These are phyloP conservation scores for Letharia lupina DNA, from an alignment of 495 filamentous ascomycete genomes.

Conservation along the genomic window DNA sequence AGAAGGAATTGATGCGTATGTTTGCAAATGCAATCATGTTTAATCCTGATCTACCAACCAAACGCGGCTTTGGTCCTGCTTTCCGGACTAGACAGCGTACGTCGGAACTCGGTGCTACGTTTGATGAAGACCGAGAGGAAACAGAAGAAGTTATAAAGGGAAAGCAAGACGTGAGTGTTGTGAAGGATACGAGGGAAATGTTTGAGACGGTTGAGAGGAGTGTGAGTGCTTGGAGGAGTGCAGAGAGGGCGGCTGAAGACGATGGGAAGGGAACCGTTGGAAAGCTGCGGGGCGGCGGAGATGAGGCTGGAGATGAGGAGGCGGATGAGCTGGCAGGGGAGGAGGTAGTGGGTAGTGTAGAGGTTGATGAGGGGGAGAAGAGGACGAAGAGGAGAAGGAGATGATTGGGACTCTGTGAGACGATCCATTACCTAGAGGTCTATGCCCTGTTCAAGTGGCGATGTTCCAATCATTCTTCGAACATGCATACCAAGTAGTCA, in stretches of 20 bases:
- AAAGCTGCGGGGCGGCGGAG: slow-evolving; percentile 14
- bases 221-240: slow-evolving; percentile 50
- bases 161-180: slow-evolving; percentile 68
- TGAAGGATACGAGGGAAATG: slow-evolving; percentile 76
- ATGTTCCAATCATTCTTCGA: background rate
- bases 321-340: slow-evolving; percentile 26
- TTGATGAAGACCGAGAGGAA: slow-evolving; percentile 27
- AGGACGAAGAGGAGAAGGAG: slow-evolving; percentile 7
- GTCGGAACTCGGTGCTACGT: slow-evolving; percentile 26
- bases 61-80: slow-evolving; percentile 56
- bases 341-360: slow-evolving; percentile 25
- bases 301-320: slow-evolving; percentile 27
- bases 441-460: background rate
- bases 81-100: slow-evolving; percentile 38
- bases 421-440: background rate
- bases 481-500: background rate
- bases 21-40: slow-evolving; percentile 98
- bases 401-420: slow-evolving; percentile 1
- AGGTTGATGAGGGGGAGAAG: slow-evolving; percentile 12
- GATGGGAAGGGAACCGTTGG: slow-evolving; percentile 11
- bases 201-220: slow-evolving; percentile 64
- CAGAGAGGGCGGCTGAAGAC: slow-evolving; percentile 37
- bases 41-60: slow-evolving; percentile 58
- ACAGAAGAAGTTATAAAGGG: slow-evolving; percentile 43
- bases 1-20: slow-evolving; percentile 94